Percentiles rank a stretch among this genome's conserved stretches.
Evolutionary conservation across 2,329 filamentous ascomycete genomes (phyloP).

Genomic region (Colletotrichum liaoningense): DNA sequence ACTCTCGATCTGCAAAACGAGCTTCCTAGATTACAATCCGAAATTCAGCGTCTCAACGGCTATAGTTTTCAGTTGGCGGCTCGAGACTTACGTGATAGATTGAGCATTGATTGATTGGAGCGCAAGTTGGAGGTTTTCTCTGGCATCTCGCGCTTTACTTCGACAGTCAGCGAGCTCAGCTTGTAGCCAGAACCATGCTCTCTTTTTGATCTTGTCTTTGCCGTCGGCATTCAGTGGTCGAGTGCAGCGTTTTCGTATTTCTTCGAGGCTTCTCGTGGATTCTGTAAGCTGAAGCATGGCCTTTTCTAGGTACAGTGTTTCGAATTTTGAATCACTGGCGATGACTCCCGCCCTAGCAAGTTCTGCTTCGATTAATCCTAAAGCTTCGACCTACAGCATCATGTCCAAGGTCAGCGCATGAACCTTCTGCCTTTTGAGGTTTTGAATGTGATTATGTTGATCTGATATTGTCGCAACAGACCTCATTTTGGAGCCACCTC

Average conservation of each 20-base stretch:
- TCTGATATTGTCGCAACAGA: neutral
- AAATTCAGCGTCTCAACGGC: too few species aligned
- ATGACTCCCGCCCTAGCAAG: neutral
- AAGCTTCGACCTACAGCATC: constrained; percentile 7
- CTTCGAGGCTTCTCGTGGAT: neutral
- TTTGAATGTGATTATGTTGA: neutral
- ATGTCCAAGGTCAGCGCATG: rapidly evolving
- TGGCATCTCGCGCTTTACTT: neutral
- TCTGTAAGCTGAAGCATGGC: neutral
- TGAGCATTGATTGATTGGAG: neutral
- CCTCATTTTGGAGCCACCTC: constrained; percentile 8
- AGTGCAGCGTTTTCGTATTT: neutral
- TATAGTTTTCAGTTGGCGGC: too few species aligned
- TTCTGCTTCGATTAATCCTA: neutral
- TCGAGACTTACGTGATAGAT: neutral
- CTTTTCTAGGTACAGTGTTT: neutral
- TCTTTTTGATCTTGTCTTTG: neutral
- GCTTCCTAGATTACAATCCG: too few species aligned
- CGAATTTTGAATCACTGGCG: neutral
- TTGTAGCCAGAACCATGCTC: constrained; percentile 4
- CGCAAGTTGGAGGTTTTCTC: neutral
- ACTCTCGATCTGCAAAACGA: neutral
- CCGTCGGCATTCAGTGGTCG: neutral
- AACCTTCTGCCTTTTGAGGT: neutral
- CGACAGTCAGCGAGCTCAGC: neutral